Conservation (phyloP, 1,139 yeast species). For the Suhomyces taliae region DNA sequence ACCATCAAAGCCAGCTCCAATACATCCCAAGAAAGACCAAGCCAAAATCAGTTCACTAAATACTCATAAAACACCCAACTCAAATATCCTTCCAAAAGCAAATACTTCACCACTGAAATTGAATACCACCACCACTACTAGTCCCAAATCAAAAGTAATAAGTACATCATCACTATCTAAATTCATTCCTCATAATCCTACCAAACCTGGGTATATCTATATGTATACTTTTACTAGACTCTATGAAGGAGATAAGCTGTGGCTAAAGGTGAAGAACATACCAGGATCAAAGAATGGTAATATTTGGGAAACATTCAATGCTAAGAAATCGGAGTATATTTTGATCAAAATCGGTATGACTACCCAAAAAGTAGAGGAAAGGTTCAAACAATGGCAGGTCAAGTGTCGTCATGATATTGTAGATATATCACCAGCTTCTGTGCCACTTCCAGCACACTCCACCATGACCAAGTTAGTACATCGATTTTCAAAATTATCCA, state of each 20-base stretch:
- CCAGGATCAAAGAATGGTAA: conserved; percentile 26
- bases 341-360: conserved; percentile 61
- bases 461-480: conserved; percentile 3
- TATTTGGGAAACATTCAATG: conserved; percentile 38
- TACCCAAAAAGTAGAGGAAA: conserved; percentile 39
- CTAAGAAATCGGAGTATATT: conserved; percentile 37
- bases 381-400: conserved; percentile 56
- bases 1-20: too few species aligned
- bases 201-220: conserved; percentile 48
- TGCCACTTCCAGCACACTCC: conserved; percentile 1
- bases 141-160: background rate
- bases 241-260: conserved; percentile 26
- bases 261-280: conserved; percentile 35
- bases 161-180: background rate
- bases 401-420: conserved; percentile 52
- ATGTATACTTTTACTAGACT: conserved; percentile 51
- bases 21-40: conserved; percentile 8
- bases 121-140: too few species aligned
- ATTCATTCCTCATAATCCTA: too few species aligned
- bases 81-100: background rate
- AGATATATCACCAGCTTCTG: conserved; percentile 29
- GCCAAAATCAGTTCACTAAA: background rate
- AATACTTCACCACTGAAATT: background rate
- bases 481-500: conserved; percentile 9
- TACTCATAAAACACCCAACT: background rate